Evolutionary conservation across 2,329 filamentous ascomycete genomes (phyloP).

Genomic region (Pestalotiopsis sp.): DNA sequence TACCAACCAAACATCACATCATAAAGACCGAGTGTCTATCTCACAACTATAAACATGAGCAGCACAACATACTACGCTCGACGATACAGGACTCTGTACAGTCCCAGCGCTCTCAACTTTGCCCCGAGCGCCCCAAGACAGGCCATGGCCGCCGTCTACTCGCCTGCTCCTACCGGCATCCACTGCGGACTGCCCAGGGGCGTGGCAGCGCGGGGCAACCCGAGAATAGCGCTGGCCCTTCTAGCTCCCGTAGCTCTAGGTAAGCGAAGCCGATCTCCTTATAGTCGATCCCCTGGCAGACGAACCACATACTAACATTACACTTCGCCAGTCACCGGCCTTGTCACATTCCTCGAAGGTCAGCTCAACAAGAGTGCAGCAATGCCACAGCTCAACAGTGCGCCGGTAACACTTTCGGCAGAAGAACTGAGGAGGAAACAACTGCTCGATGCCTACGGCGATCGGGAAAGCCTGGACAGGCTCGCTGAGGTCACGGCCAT

Average conservation of each 20-base stretch:
- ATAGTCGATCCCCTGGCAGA: not conserved
- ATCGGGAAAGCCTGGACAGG: constrained; percentile 11
- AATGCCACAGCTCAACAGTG: not conserved
- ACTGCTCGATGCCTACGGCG: constrained; percentile 13
- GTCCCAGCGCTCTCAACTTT: constrained; percentile 14
- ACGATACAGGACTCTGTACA: constrained; percentile 15
- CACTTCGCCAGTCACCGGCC: not conserved
- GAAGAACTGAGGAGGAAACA: constrained; percentile 7
- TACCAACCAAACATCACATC: not conserved
- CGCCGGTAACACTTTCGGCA: not conserved
- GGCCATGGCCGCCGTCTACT: constrained; percentile 11
- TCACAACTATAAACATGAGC: not conserved
- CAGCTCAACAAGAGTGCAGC: not conserved
- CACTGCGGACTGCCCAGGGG: constrained; percentile 13
- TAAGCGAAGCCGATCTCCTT: not conserved
- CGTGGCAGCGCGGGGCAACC: not conserved
- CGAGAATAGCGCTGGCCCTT: not conserved
- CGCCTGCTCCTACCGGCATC: constrained; percentile 12
- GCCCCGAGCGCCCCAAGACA: not conserved
- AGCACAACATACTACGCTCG: constrained; percentile 12
- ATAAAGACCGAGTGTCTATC: not conserved
- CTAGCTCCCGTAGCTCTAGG: not conserved
- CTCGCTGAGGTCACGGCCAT: constrained; percentile 12
- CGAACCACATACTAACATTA: not conserved
- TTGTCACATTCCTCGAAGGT: constrained; percentile 1